Conservation (phyloP, 176 grass and related monocot species). For the Aechmea fasciata region DNA sequence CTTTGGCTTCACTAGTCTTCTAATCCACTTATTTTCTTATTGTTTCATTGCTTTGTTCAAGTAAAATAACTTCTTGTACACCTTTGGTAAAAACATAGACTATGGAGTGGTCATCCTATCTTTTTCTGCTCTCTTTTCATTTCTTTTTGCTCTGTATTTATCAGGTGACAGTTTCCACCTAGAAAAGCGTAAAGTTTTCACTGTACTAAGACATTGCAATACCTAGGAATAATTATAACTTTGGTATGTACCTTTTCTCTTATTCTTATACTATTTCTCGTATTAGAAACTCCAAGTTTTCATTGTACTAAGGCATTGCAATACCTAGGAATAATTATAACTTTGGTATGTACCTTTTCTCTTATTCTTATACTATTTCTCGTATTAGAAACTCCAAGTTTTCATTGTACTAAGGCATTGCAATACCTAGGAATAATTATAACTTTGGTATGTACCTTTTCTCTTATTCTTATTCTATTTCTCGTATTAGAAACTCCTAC, state of each 20-base stretch:
- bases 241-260: too few relatives aligned
- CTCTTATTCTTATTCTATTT: too few relatives aligned
- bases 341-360: too few relatives aligned
- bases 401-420: background rate
- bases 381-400: too few relatives aligned
- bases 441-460: too few relatives aligned
- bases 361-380: too few relatives aligned
- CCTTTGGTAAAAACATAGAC: background rate
- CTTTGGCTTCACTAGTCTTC: slow-evolving; percentile 1
- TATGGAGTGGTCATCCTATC: background rate
- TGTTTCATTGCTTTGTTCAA: background rate
- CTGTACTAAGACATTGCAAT: background rate
- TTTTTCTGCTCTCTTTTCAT: background rate
- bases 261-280: too few relatives aligned
- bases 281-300: too few relatives aligned
- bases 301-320: background rate
- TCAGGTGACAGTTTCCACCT: background rate
- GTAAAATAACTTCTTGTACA: background rate
- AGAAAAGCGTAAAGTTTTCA: background rate
- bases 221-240: background rate
- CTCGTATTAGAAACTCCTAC: too few relatives aligned
- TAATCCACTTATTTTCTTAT: background rate
- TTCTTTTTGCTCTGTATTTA: background rate
- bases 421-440: background rate
- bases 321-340: background rate